Evolutionary conservation across 108 stramenopile genomes (phyloP).

Genomic region (Skeletonema marinoi): DNA sequence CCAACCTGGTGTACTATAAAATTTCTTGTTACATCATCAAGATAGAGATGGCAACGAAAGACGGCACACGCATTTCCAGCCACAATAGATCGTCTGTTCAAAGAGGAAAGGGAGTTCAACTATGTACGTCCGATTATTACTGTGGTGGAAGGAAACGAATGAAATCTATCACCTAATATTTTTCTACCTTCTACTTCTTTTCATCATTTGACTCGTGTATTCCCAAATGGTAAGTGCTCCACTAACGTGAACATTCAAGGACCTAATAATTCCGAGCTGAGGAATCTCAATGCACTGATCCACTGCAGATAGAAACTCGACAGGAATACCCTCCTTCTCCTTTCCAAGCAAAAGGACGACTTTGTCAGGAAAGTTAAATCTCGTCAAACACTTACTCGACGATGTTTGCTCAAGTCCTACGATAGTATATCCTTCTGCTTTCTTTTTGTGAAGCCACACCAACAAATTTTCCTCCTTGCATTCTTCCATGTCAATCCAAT

Average conservation of each 20-base stretch:
- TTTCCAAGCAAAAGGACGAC: constrained; percentile 89
- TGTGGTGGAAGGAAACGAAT: neutral
- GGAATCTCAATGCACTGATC: constrained; percentile 97
- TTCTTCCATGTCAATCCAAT: constrained; percentile 91
- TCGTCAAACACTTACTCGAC: constrained; percentile 66
- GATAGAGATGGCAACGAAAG: no score
- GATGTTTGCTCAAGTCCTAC: constrained; percentile 92
- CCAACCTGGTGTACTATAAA: no score
- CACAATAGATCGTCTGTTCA: no score
- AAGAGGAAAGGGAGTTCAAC: no score
- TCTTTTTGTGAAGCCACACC: constrained; percentile 66
- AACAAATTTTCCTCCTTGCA: constrained; percentile 79
- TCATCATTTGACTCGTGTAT: constrained; percentile 79
- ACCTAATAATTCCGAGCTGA: constrained; percentile 93
- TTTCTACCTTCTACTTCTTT: neutral
- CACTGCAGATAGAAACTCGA: constrained; percentile 85
- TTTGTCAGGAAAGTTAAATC: constrained; percentile 65
- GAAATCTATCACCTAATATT: neutral
- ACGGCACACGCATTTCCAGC: no score
- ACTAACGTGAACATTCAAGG: constrained; percentile 95
- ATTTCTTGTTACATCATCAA: no score
- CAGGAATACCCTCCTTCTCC: constrained; percentile 94
- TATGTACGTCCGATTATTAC: no score
- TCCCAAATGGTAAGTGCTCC: constrained; percentile 94
- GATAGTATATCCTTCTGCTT: constrained; percentile 77